phyloP scores from a whole-genome alignment of 1,284 basidiomycete genomes.

The Malassezia nana region DNA sequence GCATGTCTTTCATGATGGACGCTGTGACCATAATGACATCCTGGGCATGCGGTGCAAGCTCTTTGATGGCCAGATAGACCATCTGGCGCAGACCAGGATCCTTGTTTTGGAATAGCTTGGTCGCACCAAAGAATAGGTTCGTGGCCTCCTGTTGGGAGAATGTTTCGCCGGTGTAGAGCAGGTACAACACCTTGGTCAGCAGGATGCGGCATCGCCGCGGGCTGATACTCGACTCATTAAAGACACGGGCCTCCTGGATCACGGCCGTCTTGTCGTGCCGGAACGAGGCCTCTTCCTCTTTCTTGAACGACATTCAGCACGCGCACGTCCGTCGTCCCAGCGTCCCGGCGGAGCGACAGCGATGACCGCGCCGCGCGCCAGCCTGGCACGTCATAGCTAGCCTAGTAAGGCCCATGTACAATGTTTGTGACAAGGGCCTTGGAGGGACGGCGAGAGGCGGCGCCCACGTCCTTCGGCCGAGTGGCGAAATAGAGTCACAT shows the following conservation, averaged over 20 bases:
- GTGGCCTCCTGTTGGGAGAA: conserved; percentile 95
- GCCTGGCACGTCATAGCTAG: not conserved
- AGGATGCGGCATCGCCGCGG: conserved; percentile 85
- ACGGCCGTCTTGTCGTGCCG: conserved; percentile 48
- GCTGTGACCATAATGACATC: conserved; percentile 98
- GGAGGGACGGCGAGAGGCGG: not conserved
- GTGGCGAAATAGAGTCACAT: not conserved
- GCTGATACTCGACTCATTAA: conserved; percentile 92
- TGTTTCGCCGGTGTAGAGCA: conserved; percentile 89
- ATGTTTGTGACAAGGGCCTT: not conserved
- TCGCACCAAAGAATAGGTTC: conserved; percentile 94
- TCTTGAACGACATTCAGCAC: conserved; percentile 44
- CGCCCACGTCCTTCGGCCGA: not conserved
- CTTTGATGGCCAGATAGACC: conserved; percentile 98
- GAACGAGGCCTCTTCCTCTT: conserved; percentile 44
- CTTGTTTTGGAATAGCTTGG: conserved; percentile 98
- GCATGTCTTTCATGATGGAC: conserved; percentile 99
- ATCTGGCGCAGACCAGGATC: conserved; percentile 94
- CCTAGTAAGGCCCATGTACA: not conserved
- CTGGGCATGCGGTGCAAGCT: conserved; percentile 87
- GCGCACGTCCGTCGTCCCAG: conserved; percentile 12
- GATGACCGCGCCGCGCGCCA: not conserved
- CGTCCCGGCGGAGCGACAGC: conserved; percentile 14
- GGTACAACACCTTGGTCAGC: conserved; percentile 89
- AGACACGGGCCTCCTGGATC: conserved; percentile 85